A percentile compares a stretch with the other conserved stretches of the same genome.
Conservation (phyloP, 2,329 filamentous ascomycete species). For the Polytolypa hystricis region DNA sequence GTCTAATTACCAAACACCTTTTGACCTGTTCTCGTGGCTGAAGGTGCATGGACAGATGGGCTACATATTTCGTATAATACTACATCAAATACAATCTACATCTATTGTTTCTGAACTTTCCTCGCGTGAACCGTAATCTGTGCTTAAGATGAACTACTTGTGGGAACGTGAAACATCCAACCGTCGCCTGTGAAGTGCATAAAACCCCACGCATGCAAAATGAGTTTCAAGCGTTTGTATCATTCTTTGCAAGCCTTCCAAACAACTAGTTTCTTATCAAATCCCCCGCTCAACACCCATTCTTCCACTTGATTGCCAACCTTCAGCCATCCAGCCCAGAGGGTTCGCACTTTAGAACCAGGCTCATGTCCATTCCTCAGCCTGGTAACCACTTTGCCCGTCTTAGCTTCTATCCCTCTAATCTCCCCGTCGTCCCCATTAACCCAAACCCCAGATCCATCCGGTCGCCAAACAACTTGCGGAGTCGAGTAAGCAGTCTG, state of each 20-base stretch:
- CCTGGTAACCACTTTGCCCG: slow-evolving; percentile 43
- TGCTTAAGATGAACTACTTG: too few species aligned
- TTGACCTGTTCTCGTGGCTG: slow-evolving; percentile 26
- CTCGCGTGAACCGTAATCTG: too few species aligned
- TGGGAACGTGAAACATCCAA: too few species aligned
- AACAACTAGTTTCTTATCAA: slow-evolving; percentile 50
- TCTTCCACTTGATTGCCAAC: slow-evolving; percentile 32
- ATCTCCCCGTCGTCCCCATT: slow-evolving; percentile 55
- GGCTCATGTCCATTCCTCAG: slow-evolving; percentile 43
- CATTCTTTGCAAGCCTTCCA: slow-evolving; percentile 34
- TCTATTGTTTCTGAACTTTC: too few species aligned
- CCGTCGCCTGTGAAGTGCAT: too few species aligned
- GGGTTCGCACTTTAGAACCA: slow-evolving; percentile 47
- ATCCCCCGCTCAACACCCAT: slow-evolving; percentile 51
- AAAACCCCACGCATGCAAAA: too few species aligned
- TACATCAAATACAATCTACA: too few species aligned
- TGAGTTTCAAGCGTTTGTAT: too few species aligned
- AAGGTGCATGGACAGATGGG: slow-evolving; percentile 39
- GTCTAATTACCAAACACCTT: slow-evolving; percentile 41
- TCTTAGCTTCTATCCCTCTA: slow-evolving; percentile 47
- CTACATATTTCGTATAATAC: slow-evolving; percentile 28
- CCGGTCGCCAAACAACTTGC: slow-evolving; percentile 49
- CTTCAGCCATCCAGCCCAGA: slow-evolving; percentile 43
- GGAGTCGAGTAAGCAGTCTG: slow-evolving; percentile 55
- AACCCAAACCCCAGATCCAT: slow-evolving; percentile 52